Evolutionary conservation across 805 yeast genomes (phyloP), one percentile per base, ranked within the genome.

Genomic region (Kazachstania viticola): DNA sequence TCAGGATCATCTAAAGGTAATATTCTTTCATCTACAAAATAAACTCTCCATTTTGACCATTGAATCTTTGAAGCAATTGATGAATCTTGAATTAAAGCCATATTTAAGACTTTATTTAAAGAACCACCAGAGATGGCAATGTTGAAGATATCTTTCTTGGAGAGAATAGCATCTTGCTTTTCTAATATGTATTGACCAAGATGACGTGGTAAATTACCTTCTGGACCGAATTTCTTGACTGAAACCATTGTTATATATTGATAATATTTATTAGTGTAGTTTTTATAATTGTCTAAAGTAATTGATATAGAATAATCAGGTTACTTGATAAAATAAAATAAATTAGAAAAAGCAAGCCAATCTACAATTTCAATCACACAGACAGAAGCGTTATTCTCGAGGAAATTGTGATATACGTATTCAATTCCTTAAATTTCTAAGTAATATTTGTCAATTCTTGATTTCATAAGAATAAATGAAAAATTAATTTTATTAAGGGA

Each of bases 71-170:
- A 34, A 1, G 64, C 58, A 26, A 68, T 50, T 11, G 58, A 61
- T 16, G 55, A 34, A 51, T 81, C 69, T 39, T 71, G 73, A 34
- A 84, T 68, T 40, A 85, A 65, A 3, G 84, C 88, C 28, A 65
- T 62, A 37, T 70, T 67, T 25, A 65, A 41, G 2, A 76, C 83
- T 44, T 79, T 76, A 18, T 87, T 83, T 45, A 85, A 66, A 8
- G 95, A 82, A 2, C 97, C 97, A 26, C 97, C 97, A 36, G 91
- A 78, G 29, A 87, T 69, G 9, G 95, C 95, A 38, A 87, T 65
- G 42, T 70, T 72, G 60, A 87, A 87, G 17, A 55, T 52, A 27
- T 61, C 16, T 9, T 27, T 16, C 3, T 37, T 57, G 16, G 41
- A 34, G 33, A 85, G 62, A 3, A 76, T 79, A 27, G 62, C 57